Evolutionary conservation across 495 filamentous ascomycete species (phyloP).

Genomic region (Penicillium mononematosum): DNA sequence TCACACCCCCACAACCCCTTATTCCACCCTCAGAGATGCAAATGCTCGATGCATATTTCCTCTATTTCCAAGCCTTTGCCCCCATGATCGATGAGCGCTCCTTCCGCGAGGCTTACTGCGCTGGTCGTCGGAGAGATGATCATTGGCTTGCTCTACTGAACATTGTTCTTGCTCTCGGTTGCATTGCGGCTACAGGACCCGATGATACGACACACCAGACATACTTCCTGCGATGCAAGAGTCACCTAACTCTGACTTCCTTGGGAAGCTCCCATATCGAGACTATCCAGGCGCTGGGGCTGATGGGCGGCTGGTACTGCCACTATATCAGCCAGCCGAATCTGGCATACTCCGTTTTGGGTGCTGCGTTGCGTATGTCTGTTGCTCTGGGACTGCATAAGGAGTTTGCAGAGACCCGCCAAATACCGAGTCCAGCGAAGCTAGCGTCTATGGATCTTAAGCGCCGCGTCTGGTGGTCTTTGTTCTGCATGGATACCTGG

Average conservation of each 20-base stretch:
- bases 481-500: conserved; percentile 81
- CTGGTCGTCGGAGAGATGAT: conserved; percentile 63
- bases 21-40: conserved; percentile 46
- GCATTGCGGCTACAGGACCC: conserved; percentile 66
- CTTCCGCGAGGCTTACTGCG: conserved; percentile 70
- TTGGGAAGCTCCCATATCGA: conserved; percentile 65
- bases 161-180: conserved; percentile 78
- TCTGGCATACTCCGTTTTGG: conserved; percentile 53
- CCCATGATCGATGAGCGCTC: conserved; percentile 75
- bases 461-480: conserved; percentile 74
- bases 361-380: conserved; percentile 65
- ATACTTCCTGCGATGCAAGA: conserved; percentile 70
- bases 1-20: conserved; percentile 29
- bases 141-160: conserved; percentile 77
- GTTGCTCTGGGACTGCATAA: conserved; percentile 74
- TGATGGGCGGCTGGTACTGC: conserved; percentile 72
- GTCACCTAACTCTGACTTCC: conserved; percentile 51
- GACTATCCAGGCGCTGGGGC: conserved; percentile 63
- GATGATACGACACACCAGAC: conserved; percentile 69
- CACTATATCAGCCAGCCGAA: conserved; percentile 76
- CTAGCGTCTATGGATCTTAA: conserved; percentile 54
- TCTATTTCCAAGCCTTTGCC: conserved; percentile 69
- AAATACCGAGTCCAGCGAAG: conserved; percentile 36
- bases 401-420: conserved; percentile 54
- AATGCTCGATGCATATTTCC: conserved; percentile 75